Evolutionary conservation across 2,329 filamentous ascomycete species (phyloP).

Genomic region (Fusarium caatingaense): DNA sequence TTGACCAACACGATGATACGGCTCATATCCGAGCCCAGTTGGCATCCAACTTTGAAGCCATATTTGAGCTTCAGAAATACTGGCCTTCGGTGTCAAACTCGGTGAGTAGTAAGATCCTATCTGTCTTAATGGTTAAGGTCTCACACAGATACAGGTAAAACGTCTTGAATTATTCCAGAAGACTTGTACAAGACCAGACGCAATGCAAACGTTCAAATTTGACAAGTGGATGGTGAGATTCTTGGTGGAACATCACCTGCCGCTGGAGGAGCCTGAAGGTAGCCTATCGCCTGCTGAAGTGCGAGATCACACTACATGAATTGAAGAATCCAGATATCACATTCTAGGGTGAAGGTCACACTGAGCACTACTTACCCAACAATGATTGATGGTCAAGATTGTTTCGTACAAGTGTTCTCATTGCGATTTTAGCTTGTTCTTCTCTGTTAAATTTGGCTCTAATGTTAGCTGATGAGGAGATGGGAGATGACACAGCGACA

Average conservation of each 20-base stretch:
- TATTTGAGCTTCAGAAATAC: slow-evolving; percentile 9
- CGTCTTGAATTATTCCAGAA: slow-evolving; percentile 3
- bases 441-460: too few species aligned
- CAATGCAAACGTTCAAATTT: slow-evolving; percentile 11
- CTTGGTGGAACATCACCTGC: slow-evolving; percentile 9
- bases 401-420: not conserved
- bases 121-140: not conserved
- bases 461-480: too few species aligned
- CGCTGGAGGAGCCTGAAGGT: slow-evolving; percentile 10
- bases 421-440: too few species aligned
- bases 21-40: slow-evolving; percentile 6
- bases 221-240: slow-evolving; percentile 21
- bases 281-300: not conserved
- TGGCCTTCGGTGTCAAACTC: slow-evolving; percentile 12
- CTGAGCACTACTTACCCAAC: too few species aligned
- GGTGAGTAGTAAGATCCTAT: not conserved
- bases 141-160: not conserved
- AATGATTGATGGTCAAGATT: too few species aligned
- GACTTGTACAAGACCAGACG: not conserved
- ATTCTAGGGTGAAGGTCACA: not conserved
- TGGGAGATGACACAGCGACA: too few species aligned
- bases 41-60: slow-evolving; percentile 11
- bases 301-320: not conserved
- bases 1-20: slow-evolving; percentile 7
- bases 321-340: not conserved